These are phyloP conservation scores for Tulasnella sp. DNA, from an alignment of 768 basidiomycete genomes.

Conservation along the genomic window DNA sequence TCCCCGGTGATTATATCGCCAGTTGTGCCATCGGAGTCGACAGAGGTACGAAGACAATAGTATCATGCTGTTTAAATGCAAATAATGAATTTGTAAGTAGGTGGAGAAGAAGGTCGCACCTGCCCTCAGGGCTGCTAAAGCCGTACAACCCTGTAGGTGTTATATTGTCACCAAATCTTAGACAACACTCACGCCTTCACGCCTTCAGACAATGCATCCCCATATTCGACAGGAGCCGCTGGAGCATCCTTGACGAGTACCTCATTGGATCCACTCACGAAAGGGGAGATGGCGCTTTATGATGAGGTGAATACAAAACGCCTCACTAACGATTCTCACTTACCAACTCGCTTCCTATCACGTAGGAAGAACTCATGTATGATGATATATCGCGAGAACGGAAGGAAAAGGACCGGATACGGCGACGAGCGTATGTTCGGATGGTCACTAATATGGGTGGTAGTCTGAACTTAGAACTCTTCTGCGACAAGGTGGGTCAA, in stretches of 20 bases:
- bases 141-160: slow-evolving; percentile 56
- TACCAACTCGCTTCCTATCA: neutral
- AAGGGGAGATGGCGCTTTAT: slow-evolving; percentile 76
- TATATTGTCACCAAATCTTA: neutral
- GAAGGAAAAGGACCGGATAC: slow-evolving; percentile 88
- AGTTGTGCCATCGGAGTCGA: too few species aligned
- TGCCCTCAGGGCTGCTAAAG: slow-evolving; percentile 24
- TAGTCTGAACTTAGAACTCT: slow-evolving; percentile 73
- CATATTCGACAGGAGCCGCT: slow-evolving; percentile 78
- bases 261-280: slow-evolving; percentile 65
- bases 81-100: too few species aligned
- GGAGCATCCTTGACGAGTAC: slow-evolving; percentile 94
- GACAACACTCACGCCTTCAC: neutral
- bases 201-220: slow-evolving; percentile 72
- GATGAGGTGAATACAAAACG: slow-evolving; percentile 67
- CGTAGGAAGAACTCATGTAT: slow-evolving; percentile 97
- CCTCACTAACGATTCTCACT: neutral
- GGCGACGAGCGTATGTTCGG: slow-evolving; percentile 89
- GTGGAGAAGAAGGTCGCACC: too few species aligned
- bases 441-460: slow-evolving; percentile 83
- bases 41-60: too few species aligned
- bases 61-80: too few species aligned
- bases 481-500: slow-evolving; percentile 90
- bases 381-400: slow-evolving; percentile 84
- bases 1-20: too few species aligned